Conservation (phyloP, 345 rosid species). For the Lagerstroemia speciosa region DNA sequence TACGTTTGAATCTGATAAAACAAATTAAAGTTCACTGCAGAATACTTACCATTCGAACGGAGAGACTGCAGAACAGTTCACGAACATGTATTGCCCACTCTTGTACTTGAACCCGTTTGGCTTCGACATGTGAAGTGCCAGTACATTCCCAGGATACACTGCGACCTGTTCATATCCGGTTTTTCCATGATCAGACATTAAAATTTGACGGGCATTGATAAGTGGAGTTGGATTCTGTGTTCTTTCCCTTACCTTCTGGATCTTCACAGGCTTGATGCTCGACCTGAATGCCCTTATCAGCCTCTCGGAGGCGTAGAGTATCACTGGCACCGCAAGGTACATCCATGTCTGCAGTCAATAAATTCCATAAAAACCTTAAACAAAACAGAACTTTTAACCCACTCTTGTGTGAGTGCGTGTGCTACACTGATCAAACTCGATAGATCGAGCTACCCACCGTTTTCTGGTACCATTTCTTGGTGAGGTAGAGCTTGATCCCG, state of each 20-base stretch:
- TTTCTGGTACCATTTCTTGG: slow-evolving; percentile 63
- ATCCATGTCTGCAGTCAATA: slow-evolving; percentile 66
- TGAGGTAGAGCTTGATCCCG: slow-evolving; percentile 65
- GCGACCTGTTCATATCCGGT: slow-evolving; percentile 37
- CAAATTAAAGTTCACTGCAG: background rate
- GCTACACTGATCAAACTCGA: background rate
- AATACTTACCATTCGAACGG: slow-evolving; percentile 59
- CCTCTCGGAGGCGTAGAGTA: slow-evolving; percentile 60
- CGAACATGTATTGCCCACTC: slow-evolving; percentile 94
- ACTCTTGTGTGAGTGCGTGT: too few species aligned
- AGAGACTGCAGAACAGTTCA: slow-evolving; percentile 72
- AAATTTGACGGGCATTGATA: background rate
- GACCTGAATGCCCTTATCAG: slow-evolving; percentile 67
- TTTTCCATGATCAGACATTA: background rate
- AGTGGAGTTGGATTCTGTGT: background rate
- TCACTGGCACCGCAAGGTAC: slow-evolving; percentile 67
- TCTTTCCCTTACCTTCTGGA: slow-evolving; percentile 42
- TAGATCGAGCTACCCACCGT: slow-evolving; percentile 35
- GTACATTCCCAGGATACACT: slow-evolving; percentile 74
- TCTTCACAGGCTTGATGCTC: slow-evolving; percentile 70
- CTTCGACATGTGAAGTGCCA: slow-evolving; percentile 73
- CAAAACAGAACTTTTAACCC: background rate
- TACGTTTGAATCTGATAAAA: background rate
- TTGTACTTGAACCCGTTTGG: slow-evolving; percentile 82
- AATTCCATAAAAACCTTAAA: background rate